Percentiles rank a stretch among this genome's conserved stretches.
phyloP scores from a whole-genome alignment of 306 rosid species.

The Pachyrhizus erosus region DNA sequence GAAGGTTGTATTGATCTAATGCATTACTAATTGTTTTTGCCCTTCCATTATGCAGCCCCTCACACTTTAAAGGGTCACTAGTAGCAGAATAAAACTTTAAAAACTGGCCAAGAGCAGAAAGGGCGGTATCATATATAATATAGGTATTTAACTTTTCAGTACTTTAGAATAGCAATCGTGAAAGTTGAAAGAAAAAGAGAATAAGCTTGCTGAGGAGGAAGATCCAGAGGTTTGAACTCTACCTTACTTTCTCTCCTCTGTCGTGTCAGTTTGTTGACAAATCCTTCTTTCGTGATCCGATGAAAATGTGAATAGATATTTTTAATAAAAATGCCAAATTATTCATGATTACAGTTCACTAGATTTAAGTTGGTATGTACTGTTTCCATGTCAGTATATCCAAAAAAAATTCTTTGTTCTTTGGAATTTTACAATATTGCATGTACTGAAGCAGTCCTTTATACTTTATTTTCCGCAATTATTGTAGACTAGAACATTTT shows the following conservation, averaged over 20 bases:
- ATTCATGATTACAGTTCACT: not conserved
- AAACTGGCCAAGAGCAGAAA: conserved; percentile 42
- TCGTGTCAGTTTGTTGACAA: conserved; percentile 4
- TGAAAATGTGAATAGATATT: not conserved
- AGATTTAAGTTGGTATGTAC: conserved; percentile 20
- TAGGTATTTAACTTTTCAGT: conserved; percentile 34
- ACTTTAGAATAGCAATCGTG: conserved; percentile 37
- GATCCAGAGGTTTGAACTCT: conserved; percentile 48
- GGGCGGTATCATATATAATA: conserved; percentile 25
- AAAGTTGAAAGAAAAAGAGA: conserved; percentile 32
- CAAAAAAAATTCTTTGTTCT: not conserved
- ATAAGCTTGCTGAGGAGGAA: conserved; percentile 42
- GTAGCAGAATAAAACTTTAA: conserved; percentile 42
- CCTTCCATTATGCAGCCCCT: conserved; percentile 42
- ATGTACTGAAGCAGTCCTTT: conserved; percentile 6
- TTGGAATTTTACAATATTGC: not conserved
- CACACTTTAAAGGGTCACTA: conserved; percentile 39
- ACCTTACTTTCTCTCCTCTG: not conserved
- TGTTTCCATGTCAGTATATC: conserved; percentile 41
- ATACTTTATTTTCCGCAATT: not conserved
- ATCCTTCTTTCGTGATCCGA: not conserved
- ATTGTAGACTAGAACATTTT: not conserved
- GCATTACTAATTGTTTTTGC: not conserved
- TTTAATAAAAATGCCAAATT: conserved; percentile 13
- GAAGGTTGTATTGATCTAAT: conserved; percentile 6